Conservation (phyloP, 208 protist species). For the Tritrichomonas musculus region DNA sequence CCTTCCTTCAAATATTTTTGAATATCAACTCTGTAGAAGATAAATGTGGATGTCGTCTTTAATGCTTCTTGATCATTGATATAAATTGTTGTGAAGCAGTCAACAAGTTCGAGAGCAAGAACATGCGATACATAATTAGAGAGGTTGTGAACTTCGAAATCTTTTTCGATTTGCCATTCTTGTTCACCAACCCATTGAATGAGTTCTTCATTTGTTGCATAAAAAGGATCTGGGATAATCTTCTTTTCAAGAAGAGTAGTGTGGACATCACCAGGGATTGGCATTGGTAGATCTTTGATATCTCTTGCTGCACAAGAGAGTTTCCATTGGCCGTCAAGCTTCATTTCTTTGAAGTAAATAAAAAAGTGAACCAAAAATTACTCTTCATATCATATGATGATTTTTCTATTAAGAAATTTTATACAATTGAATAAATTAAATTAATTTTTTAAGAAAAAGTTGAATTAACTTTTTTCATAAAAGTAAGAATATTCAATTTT, state of each 20-base stretch:
- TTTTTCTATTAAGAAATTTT: no score
- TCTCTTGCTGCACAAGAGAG: neutral
- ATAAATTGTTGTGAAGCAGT: neutral
- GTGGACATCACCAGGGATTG: neutral
- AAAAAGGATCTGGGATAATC: slow-evolving; percentile 28
- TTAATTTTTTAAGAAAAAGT: no score
- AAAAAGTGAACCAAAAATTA: no score
- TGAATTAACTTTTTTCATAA: no score
- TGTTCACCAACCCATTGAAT: neutral
- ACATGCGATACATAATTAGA: no score
- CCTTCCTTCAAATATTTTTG: neutral
- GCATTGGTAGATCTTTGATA: neutral
- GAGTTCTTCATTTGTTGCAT: neutral
- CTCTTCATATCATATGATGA: no score
- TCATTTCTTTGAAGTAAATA: neutral
- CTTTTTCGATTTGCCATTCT: neutral
- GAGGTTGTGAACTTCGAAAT: no score
- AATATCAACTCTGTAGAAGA: neutral
- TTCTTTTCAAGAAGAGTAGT: neutral
- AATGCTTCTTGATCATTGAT: neutral
- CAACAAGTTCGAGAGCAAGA: neutral
- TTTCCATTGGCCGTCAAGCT: neutral
- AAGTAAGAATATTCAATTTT: no score
- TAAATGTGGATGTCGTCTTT: neutral
- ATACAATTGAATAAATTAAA: no score